Evolutionary conservation across 2,329 filamentous ascomycete species (phyloP).

Genomic region (Stagonosporopsis cucurbitacearum): DNA sequence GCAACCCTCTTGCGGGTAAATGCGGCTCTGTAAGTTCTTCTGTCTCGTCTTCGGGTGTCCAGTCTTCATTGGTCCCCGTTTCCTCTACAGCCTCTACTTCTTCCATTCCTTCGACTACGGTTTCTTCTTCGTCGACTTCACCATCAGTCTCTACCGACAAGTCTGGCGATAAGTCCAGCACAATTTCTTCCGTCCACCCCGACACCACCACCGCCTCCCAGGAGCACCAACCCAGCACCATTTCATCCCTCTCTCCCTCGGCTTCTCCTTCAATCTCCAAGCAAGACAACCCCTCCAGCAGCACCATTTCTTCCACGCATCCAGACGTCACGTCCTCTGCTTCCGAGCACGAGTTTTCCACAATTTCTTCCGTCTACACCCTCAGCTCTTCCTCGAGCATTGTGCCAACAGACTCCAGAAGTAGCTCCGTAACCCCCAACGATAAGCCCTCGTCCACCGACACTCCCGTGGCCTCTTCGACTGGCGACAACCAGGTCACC

Average conservation of each 20-base stretch:
- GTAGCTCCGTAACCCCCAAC: conserved; percentile 12
- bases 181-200: conserved; percentile 8
- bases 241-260: conserved; percentile 10
- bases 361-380: neutral
- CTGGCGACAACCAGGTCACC: neutral
- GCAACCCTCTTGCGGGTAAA: conserved; percentile 39
- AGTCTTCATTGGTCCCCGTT: conserved; percentile 19
- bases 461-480: conserved; percentile 4
- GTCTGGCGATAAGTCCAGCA: conserved; percentile 15
- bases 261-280: conserved; percentile 11
- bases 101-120: conserved; percentile 17
- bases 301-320: conserved; percentile 11
- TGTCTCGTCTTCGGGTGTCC: conserved; percentile 19
- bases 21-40: conserved; percentile 15
- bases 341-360: conserved; percentile 13
- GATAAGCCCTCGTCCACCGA: conserved; percentile 2
- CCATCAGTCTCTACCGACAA: conserved; percentile 20
- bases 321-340: conserved; percentile 17
- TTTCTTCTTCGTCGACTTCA: conserved; percentile 13
- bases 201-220: conserved; percentile 15
- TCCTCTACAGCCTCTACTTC: conserved; percentile 7
- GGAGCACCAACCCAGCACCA: conserved; percentile 11
- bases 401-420: conserved; percentile 19
- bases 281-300: conserved; percentile 8
- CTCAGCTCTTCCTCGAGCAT: conserved; percentile 6